A percentile compares a stretch with the other conserved stretches of the same genome.
These are phyloP conservation scores for Phialophora expanda DNA, from an alignment of 2,329 filamentous ascomycete genomes.

Conservation along the genomic window DNA sequence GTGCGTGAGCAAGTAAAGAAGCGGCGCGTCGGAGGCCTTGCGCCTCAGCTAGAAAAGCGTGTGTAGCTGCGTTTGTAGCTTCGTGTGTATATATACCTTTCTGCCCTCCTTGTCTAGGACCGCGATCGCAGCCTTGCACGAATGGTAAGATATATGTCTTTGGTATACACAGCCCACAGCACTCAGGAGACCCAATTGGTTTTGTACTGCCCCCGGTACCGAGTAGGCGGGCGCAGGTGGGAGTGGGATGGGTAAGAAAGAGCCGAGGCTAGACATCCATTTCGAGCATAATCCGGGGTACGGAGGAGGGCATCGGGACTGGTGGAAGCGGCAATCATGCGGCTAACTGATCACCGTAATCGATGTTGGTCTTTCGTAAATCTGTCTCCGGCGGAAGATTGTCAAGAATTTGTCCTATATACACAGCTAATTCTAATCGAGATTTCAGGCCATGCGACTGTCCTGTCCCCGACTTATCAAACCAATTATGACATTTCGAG, in stretches of 20 bases:
- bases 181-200: background rate
- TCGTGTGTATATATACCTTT: background rate
- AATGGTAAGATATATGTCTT: background rate
- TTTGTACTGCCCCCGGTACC: background rate
- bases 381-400: background rate
- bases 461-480: no score
- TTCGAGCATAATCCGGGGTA: slow-evolving; percentile 14
- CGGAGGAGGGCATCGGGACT: no score
- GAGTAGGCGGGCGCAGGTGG: background rate
- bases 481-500: no score
- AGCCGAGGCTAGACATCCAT: slow-evolving; percentile 21
- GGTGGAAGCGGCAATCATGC: slow-evolving; percentile 9
- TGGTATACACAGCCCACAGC: background rate
- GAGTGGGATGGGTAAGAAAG: background rate
- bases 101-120: background rate
- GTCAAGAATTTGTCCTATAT: background rate
- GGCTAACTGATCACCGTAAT: background rate
- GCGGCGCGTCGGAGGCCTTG: background rate
- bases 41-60: background rate
- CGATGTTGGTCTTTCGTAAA: background rate
- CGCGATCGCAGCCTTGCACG: background rate
- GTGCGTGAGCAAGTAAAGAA: background rate
- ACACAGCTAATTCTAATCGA: background rate
- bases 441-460: no score
- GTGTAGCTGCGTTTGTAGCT: no score